Conservation (phyloP, 331 rosid genomes). For the Malus hybrid region DNA sequence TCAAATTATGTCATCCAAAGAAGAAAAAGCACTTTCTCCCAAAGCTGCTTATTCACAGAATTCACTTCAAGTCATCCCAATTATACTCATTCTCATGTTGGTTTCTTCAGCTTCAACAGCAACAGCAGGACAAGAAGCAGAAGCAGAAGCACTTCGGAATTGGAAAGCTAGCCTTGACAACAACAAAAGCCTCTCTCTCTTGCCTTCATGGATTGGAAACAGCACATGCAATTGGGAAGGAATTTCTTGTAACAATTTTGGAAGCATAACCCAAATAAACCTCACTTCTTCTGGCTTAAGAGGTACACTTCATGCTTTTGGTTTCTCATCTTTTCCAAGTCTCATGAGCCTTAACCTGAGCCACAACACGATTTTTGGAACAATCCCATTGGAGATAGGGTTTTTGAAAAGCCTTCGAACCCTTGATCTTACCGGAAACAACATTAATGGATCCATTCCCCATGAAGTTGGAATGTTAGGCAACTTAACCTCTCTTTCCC, state of each 20-base stretch:
- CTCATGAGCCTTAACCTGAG: conserved; percentile 2
- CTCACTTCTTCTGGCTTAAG: conserved; percentile 6
- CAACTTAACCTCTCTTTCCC: not conserved
- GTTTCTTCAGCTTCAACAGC: not conserved
- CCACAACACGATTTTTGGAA: not conserved
- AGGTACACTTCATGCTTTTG: conserved; percentile 16
- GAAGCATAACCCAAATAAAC: not conserved
- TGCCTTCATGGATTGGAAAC: conserved; percentile 14
- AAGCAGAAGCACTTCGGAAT: conserved; percentile 4
- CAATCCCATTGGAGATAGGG: not conserved
- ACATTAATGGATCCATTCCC: not conserved
- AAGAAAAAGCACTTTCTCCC: not conserved
- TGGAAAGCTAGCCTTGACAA: conserved; percentile 13
- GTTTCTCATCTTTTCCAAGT: conserved; percentile 6
- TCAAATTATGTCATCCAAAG: not conserved
- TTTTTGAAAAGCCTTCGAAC: not conserved
- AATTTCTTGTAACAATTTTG: not conserved
- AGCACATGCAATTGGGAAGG: conserved; percentile 12
- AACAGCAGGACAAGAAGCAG: not conserved
- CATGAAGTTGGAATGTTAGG: not conserved
- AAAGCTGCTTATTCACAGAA: not conserved
- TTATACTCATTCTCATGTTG: not conserved
- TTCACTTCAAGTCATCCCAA: not conserved
- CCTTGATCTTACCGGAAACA: not conserved
- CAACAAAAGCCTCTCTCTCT: not conserved